These are phyloP conservation scores for Aspergillus sclerotioniger DNA, from an alignment of 495 filamentous ascomycete species.

Conservation along the genomic window DNA sequence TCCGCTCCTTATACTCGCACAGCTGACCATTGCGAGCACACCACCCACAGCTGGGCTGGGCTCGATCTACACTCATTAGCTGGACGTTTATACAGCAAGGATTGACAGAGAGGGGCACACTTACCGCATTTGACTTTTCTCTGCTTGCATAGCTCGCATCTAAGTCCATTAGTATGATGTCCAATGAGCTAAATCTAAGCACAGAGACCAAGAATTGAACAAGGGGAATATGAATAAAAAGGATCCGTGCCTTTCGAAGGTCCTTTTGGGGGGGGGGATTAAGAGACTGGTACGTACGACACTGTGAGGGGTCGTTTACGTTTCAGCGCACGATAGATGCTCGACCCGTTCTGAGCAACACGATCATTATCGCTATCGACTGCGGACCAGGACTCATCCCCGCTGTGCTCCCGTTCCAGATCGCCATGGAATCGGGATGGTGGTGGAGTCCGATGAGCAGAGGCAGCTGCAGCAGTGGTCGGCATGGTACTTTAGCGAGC, in stretches of 20 bases:
- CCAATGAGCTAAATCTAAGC: background rate
- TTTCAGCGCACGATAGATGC: conserved; percentile 33
- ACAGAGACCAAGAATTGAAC: conserved; percentile 1
- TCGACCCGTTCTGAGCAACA: conserved; percentile 29
- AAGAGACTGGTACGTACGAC: conserved; percentile 35
- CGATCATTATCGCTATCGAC: conserved; percentile 39
- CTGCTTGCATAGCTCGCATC: conserved; percentile 80
- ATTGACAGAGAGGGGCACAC: conserved; percentile 5
- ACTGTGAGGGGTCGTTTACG: conserved; percentile 47
- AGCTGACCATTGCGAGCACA: conserved; percentile 72
- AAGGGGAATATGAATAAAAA: conserved; percentile 1
- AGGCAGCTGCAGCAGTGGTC: conserved; percentile 30
- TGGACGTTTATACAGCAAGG: background rate
- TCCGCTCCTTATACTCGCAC: conserved; percentile 83
- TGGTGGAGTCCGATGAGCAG: conserved; percentile 27
- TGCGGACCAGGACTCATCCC: conserved; percentile 38
- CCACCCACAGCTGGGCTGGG: conserved; percentile 85
- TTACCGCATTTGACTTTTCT: conserved; percentile 78
- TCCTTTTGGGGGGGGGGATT: background rate
- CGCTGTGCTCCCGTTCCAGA: conserved; percentile 35
- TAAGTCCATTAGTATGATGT: conserved; percentile 32
- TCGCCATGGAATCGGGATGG: conserved; percentile 24
- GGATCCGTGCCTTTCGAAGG: background rate
- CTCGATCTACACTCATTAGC: conserved; percentile 49
- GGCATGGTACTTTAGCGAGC: conserved; percentile 44